Evolutionary conservation across 805 yeast genomes (phyloP).

Genomic region (Phaffomyces antillensis): DNA sequence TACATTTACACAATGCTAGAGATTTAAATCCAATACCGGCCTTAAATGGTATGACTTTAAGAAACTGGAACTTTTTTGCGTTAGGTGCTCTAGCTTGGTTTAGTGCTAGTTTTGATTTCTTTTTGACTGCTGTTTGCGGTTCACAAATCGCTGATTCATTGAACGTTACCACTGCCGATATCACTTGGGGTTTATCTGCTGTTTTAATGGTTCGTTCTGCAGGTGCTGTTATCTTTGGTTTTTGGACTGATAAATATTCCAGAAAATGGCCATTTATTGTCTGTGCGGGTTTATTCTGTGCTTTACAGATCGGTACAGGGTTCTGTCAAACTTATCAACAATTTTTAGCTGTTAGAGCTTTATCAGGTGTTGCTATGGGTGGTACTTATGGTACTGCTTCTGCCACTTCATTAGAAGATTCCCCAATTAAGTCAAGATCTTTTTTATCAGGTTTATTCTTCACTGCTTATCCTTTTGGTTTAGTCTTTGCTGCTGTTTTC

Average conservation of each 20-base stretch:
- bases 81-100: slow-evolving; percentile 64
- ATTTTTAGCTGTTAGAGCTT: slow-evolving; percentile 55
- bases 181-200: slow-evolving; percentile 70
- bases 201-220: slow-evolving; percentile 67
- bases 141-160: slow-evolving; percentile 44
- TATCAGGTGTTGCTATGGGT: slow-evolving; percentile 54
- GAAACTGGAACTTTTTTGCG: slow-evolving; percentile 50
- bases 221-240: slow-evolving; percentile 64
- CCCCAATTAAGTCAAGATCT: slow-evolving; percentile 56
- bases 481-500: slow-evolving; percentile 56
- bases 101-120: slow-evolving; percentile 68
- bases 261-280: slow-evolving; percentile 61
- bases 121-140: slow-evolving; percentile 55
- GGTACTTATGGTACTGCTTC: slow-evolving; percentile 39
- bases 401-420: slow-evolving; percentile 50
- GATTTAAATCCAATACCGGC: slow-evolving; percentile 39
- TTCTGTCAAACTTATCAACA: slow-evolving; percentile 49
- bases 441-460: slow-evolving; percentile 54
- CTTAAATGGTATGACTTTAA: slow-evolving; percentile 28
- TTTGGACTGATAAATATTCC: slow-evolving; percentile 55
- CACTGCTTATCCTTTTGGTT: slow-evolving; percentile 58
- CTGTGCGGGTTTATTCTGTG: slow-evolving; percentile 44
- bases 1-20: slow-evolving; percentile 16
- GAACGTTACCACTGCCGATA: slow-evolving; percentile 36
- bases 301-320: slow-evolving; percentile 59